These are phyloP conservation scores for Lotus japonicus DNA, from an alignment of 306 rosid genomes.

Conservation along the genomic window DNA sequence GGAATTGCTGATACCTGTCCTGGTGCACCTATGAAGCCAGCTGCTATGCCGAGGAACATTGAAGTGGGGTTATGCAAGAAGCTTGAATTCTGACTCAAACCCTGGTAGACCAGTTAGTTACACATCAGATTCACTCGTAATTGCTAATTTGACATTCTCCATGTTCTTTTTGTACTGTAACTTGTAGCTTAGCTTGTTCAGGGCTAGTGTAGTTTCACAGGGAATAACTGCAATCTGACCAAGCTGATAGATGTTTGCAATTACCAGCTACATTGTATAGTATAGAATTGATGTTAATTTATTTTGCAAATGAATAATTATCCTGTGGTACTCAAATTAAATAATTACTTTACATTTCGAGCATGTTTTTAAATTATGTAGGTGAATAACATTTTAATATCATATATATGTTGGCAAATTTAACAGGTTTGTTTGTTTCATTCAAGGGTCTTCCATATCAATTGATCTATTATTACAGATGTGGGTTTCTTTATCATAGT, in stretches of 20 bases:
- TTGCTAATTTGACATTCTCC: neutral
- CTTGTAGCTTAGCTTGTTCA: slow-evolving; percentile 8
- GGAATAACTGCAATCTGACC: slow-evolving; percentile 22
- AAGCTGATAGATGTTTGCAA: slow-evolving; percentile 17
- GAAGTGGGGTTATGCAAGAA: slow-evolving; percentile 54
- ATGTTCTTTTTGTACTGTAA: neutral
- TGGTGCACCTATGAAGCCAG: slow-evolving; percentile 40
- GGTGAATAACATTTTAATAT: neutral
- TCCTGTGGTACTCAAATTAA: neutral
- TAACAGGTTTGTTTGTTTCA: no score
- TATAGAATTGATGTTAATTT: neutral
- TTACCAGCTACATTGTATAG: slow-evolving; percentile 28
- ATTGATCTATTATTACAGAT: neutral
- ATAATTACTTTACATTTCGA: no score
- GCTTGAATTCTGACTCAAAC: slow-evolving; percentile 53
- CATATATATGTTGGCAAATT: neutral
- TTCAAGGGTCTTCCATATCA: neutral
- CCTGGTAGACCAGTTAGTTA: neutral
- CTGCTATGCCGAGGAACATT: slow-evolving; percentile 29
- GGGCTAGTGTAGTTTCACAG: neutral
- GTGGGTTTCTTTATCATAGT: neutral
- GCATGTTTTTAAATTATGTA: neutral
- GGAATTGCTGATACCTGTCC: slow-evolving; percentile 59
- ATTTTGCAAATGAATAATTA: neutral
- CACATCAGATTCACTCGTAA: slow-evolving; percentile 10